A percentile compares a stretch with the other conserved stretches of the same genome.
Evolutionary conservation across 75 land plant species (phyloP).

Genomic region (Sequoiadendron giganteum): DNA sequence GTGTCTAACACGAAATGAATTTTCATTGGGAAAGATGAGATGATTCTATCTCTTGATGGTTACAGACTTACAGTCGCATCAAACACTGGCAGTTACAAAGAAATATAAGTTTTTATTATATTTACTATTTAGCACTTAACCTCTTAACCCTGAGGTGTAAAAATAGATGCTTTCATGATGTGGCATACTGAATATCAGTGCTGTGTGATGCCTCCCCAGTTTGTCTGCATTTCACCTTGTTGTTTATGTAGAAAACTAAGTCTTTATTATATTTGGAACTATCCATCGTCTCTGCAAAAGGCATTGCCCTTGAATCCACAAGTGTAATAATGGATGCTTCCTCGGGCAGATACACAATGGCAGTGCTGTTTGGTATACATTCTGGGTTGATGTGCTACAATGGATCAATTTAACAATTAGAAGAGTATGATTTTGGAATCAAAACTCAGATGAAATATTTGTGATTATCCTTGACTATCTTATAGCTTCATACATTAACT

Average conservation of each 20-base stretch:
- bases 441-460: not conserved
- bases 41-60: not conserved
- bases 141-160: not conserved
- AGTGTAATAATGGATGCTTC: too few relatives aligned
- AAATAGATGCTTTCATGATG: too few relatives aligned
- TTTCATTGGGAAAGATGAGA: not conserved
- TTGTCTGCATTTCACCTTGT: too few relatives aligned
- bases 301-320: too few relatives aligned
- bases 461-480: too few relatives aligned
- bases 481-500: not conserved
- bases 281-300: too few relatives aligned
- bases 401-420: not conserved
- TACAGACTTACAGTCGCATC: not conserved
- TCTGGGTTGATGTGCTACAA: not conserved
- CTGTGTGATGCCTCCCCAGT: too few relatives aligned
- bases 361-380: not conserved
- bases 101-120: too few relatives aligned
- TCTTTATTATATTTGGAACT: too few relatives aligned
- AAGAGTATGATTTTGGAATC: not conserved
- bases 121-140: not conserved
- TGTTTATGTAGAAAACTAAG: too few relatives aligned
- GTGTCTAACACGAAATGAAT: not conserved
- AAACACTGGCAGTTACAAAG: not conserved
- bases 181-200: too few relatives aligned
- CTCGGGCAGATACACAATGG: not conserved